Base-by-base conservation (phyloP, 75 land plant genomes). In the Larix kaempferi region DNA sequence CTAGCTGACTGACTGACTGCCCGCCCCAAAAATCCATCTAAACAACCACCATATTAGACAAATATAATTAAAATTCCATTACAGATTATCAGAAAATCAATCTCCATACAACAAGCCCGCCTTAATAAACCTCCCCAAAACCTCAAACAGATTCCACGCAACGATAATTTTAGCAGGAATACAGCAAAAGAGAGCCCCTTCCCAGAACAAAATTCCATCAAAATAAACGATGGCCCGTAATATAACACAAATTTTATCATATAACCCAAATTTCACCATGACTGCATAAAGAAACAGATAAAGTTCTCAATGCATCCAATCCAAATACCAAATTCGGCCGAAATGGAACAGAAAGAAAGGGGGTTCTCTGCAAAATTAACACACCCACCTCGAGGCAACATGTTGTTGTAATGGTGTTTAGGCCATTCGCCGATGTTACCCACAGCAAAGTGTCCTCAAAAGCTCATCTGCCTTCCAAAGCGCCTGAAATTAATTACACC, bases 341-440 rank as follows among this genome's bases (percentile, higher is more conserved):
- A 37, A 17, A 69, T 11, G 3, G 23, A 69, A 41, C 23, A 19
- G 13, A 69, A 19, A n/a, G 54, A 69, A 1, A 33, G 22, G 39
- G 22, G 72, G 12, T 44, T 39, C 23, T 69, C 19, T 65, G 39
- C 39, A 49, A 11, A 49, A 49, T 10, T 2, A 49, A 35, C 21
- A 65, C 16, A 21, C 72, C 72, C 52, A 69, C 72, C 72, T 69
- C 72, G 72, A 37, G 72, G 72, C 72, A 69, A 19, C 72, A 69
- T 69, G 54, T 49, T 69, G 54, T 49, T 49, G 54, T 49, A 49
- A 49, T 49, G 54, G 11, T 2, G 54, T 22, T 69, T 69, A 69
- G 5, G 23, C 72, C 72, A 69, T 69, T 41, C 72, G 35, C 21
- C 39, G 41, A 33, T 29, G 41, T 37, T 19, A 35, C 69, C 69